These are phyloP conservation scores for Termitomyces sp. DNA, from an alignment of 768 basidiomycete species.

Conservation along the genomic window DNA sequence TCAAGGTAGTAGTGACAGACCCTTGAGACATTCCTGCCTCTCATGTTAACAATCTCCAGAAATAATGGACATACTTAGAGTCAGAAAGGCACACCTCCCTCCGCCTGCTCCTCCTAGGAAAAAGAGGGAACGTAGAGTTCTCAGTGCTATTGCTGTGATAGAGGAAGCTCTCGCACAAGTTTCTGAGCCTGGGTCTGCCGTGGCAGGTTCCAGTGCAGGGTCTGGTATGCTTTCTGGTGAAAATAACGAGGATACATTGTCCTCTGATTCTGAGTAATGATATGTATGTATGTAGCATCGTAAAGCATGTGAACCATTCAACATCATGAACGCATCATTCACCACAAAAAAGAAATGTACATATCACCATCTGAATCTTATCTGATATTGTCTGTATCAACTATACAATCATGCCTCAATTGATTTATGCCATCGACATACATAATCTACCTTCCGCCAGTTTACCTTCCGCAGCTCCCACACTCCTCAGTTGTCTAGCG, in stretches of 20 bases:
- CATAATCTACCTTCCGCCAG: too few relatives aligned
- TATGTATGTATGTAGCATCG: neutral
- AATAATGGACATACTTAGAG: constrained; percentile 76
- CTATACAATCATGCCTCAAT: too few relatives aligned
- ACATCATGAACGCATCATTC: too few relatives aligned
- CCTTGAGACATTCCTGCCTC: neutral
- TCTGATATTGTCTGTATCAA: too few relatives aligned
- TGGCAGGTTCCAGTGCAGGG: constrained; percentile 30
- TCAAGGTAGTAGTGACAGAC: constrained; percentile 43
- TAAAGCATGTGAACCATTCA: too few relatives aligned
- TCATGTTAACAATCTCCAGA: constrained; percentile 37
- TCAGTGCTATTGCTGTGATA: constrained; percentile 45
- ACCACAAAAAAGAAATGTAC: too few relatives aligned
- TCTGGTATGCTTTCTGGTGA: constrained; percentile 21
- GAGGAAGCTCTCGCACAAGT: constrained; percentile 24
- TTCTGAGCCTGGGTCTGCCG: constrained; percentile 8
- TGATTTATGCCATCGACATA: neutral
- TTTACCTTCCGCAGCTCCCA: neutral
- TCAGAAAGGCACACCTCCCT: constrained; percentile 67
- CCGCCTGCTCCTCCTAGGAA: constrained; percentile 21
- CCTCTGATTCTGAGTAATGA: constrained; percentile 12
- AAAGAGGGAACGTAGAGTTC: constrained; percentile 47
- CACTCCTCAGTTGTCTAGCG: neutral
- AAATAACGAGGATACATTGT: constrained; percentile 14
- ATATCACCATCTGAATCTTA: too few relatives aligned